Conservation (phyloP, 2,329 filamentous ascomycete genomes). For the Metarhizium guizhouense region DNA sequence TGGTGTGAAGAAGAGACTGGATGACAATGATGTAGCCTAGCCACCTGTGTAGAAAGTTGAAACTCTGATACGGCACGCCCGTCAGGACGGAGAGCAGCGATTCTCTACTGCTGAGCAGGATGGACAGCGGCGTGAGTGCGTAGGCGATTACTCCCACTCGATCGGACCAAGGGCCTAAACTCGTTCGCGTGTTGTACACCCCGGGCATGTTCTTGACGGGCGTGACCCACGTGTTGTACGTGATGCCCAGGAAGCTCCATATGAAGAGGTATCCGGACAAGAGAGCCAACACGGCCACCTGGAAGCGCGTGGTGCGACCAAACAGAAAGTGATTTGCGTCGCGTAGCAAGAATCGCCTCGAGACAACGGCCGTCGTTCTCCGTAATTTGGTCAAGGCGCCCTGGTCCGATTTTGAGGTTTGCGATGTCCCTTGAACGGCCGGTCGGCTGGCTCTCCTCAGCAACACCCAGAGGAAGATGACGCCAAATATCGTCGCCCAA, state of each 20-base stretch:
- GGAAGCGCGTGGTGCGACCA: slow-evolving; percentile 58
- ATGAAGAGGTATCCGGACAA: slow-evolving; percentile 55
- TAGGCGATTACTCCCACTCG: slow-evolving; percentile 64
- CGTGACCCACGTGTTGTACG: slow-evolving; percentile 61
- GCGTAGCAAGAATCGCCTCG: slow-evolving; percentile 46
- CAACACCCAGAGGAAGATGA: slow-evolving; percentile 34
- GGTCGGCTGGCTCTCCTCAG: slow-evolving; percentile 16
- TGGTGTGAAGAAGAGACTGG: slow-evolving; percentile 60
- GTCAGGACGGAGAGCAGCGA: slow-evolving; percentile 61
- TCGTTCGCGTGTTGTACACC: slow-evolving; percentile 54
- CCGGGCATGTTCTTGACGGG: slow-evolving; percentile 49
- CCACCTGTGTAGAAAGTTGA: slow-evolving; percentile 74
- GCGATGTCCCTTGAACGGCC: slow-evolving; percentile 8
- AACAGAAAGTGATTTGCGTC: slow-evolving; percentile 51
- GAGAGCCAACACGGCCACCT: slow-evolving; percentile 51
- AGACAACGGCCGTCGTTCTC: slow-evolving; percentile 27
- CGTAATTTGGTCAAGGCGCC: slow-evolving; percentile 19
- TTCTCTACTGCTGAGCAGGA: slow-evolving; percentile 60
- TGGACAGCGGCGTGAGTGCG: slow-evolving; percentile 61
- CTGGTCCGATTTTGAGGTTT: slow-evolving; percentile 7
- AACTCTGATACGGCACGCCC: slow-evolving; percentile 65
- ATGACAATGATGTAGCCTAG: slow-evolving; percentile 63
- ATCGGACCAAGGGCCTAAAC: slow-evolving; percentile 59
- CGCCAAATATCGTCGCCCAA: slow-evolving; percentile 35
- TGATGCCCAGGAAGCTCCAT: slow-evolving; percentile 61